phyloP scores from a whole-genome alignment of 805 yeast species.

The Pichia manshurica region DNA sequence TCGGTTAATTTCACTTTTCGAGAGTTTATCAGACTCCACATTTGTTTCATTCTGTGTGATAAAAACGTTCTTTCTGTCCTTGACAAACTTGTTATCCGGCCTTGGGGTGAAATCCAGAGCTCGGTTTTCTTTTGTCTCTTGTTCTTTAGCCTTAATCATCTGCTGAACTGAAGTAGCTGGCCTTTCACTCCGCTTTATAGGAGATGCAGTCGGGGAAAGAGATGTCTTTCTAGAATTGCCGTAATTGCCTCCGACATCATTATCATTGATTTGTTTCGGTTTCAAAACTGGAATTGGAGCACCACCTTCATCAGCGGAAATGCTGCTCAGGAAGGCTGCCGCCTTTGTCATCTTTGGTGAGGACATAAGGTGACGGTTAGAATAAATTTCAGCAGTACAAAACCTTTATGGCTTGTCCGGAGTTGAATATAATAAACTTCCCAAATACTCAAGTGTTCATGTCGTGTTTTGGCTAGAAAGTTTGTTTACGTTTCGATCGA shows the following conservation, averaged over 20 bases:
- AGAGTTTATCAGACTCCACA: slow-evolving; percentile 12
- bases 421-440: too few species aligned
- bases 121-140: slow-evolving; percentile 24
- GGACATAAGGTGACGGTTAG: neutral
- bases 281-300: neutral
- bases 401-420: too few species aligned
- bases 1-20: slow-evolving; percentile 26
- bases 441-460: neutral
- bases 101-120: slow-evolving; percentile 23
- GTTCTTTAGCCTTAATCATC: slow-evolving; percentile 30
- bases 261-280: neutral
- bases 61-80: slow-evolving; percentile 6
- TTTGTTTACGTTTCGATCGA: neutral
- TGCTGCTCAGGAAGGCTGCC: slow-evolving; percentile 6
- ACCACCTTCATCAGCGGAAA: slow-evolving; percentile 2
- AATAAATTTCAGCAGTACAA: too few species aligned
- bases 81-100: slow-evolving; percentile 16
- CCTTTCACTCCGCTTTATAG: slow-evolving; percentile 5
- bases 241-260: too few species aligned
- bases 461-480: too few species aligned
- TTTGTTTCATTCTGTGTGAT: slow-evolving; percentile 13
- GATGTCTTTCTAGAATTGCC: neutral
- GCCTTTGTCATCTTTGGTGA: slow-evolving; percentile 6
- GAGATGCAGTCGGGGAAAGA: slow-evolving; percentile 6
- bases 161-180: slow-evolving; percentile 29